A percentile compares a stretch with the other conserved stretches of the same genome.
Conservation (phyloP, 2,329 filamentous ascomycete species). For the Colletotrichum tropicale region DNA sequence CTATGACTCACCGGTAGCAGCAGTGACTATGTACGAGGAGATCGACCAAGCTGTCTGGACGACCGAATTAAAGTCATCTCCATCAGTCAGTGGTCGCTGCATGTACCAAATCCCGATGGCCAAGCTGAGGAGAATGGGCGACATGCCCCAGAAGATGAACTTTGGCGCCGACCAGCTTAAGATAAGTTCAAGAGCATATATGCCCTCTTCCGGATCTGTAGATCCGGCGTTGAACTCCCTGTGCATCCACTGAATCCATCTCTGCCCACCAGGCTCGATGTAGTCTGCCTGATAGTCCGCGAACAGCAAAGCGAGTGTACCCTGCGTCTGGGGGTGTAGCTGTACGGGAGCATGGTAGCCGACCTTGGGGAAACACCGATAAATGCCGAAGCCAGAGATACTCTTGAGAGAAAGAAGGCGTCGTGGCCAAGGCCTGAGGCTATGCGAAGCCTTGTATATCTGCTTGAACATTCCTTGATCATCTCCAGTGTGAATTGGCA, state of each 20-base stretch:
- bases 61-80: background rate
- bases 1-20: background rate
- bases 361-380: background rate
- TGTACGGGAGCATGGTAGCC: background rate
- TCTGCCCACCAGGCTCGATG: background rate
- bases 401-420: background rate
- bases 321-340: too few relatives aligned
- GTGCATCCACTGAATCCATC: background rate
- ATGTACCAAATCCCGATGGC: background rate
- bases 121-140: background rate
- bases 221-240: background rate
- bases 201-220: background rate
- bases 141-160: background rate
- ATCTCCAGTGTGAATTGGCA: background rate
- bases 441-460: background rate
- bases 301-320: background rate
- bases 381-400: background rate
- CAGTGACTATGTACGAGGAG: background rate
- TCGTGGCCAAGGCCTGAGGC: background rate
- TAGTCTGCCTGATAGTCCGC: background rate
- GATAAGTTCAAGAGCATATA: background rate
- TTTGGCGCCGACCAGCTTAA: background rate
- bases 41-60: background rate
- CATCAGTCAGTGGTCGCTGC: background rate
- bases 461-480: background rate